Conservation (phyloP, 495 filamentous ascomycete species). For the Penicillium dipodomyicola region DNA sequence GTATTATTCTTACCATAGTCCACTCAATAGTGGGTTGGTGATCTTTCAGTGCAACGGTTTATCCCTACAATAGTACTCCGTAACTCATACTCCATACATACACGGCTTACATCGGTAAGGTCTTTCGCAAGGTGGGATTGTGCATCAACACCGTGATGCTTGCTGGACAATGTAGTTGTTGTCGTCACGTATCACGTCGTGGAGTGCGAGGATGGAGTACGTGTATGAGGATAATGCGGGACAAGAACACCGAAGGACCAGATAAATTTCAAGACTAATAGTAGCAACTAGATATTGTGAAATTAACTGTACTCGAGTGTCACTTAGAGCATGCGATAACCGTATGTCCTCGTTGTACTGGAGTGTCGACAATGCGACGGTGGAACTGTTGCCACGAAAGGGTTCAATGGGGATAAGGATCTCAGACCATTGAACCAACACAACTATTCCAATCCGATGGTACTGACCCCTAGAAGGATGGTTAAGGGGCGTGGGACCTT, state of each 20-base stretch:
- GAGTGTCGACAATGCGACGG: slow-evolving; percentile 3
- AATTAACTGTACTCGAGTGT: background rate
- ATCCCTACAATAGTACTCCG: no score
- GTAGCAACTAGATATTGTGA: background rate
- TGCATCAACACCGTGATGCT: background rate
- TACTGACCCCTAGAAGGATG: slow-evolving; percentile 48
- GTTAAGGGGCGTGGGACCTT: slow-evolving; percentile 48
- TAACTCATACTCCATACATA: no score
- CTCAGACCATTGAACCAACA: slow-evolving; percentile 14
- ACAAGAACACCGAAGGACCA: background rate
- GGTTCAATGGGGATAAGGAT: background rate
- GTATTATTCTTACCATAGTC: no score
- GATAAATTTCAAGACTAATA: background rate
- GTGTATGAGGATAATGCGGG: background rate
- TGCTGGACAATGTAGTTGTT: background rate
- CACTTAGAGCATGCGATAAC: slow-evolving; percentile 3
- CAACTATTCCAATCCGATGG: slow-evolving; percentile 51
- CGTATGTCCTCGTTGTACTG: background rate
- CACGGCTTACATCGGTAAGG: no score
- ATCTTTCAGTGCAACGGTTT: no score
- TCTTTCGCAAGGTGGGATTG: no score
- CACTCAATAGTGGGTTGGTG: no score
- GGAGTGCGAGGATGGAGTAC: background rate
- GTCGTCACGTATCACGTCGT: background rate
- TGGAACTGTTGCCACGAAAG: slow-evolving; percentile 1